phyloP scores from a whole-genome alignment of 345 rosid genomes.

The Arabis alpina region DNA sequence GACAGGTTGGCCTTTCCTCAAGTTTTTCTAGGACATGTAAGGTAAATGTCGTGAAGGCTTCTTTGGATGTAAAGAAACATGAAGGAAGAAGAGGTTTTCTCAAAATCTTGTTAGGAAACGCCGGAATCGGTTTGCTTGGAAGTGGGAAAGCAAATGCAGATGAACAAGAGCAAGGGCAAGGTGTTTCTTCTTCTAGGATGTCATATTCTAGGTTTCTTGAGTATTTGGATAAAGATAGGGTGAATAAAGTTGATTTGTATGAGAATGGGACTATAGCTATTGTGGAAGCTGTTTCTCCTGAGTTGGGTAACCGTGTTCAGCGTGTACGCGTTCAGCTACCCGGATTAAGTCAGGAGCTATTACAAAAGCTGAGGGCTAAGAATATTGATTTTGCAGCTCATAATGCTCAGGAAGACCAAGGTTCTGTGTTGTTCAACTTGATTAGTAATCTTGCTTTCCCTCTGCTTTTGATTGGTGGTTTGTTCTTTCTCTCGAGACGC shows the following conservation, averaged over 20 bases:
- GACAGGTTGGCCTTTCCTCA: slow-evolving; percentile 48
- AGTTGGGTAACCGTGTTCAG: slow-evolving; percentile 91
- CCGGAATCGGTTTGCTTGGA: slow-evolving; percentile 63
- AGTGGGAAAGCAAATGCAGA: slow-evolving; percentile 84
- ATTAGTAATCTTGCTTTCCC: slow-evolving; percentile 96
- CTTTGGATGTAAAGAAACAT: slow-evolving; percentile 53
- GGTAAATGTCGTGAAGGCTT: slow-evolving; percentile 52
- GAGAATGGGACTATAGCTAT: slow-evolving; percentile 98
- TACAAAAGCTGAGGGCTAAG: slow-evolving; percentile 93
- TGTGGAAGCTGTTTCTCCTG: slow-evolving; percentile 96
- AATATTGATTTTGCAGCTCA: slow-evolving; percentile 97
- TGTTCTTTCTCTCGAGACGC: slow-evolving; percentile 91
- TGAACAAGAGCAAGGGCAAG: slow-evolving; percentile 57
- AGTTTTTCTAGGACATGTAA: slow-evolving; percentile 47
- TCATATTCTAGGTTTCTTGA: slow-evolving; percentile 96
- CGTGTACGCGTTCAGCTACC: slow-evolving; percentile 97
- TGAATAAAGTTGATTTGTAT: slow-evolving; percentile 84
- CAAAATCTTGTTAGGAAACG: slow-evolving; percentile 68
- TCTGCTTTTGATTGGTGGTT: slow-evolving; percentile 84
- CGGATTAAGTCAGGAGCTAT: slow-evolving; percentile 92
- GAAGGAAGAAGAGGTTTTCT: slow-evolving; percentile 79
- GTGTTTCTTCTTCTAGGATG: slow-evolving; percentile 92
- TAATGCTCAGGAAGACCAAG: slow-evolving; percentile 97
- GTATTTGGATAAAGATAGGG: slow-evolving; percentile 92
- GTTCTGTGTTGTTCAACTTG: slow-evolving; percentile 79